A percentile compares a stretch with the other conserved stretches of the same genome.
phyloP scores from a whole-genome alignment of 495 filamentous ascomycete genomes.

The Sabuloglossum arenarium region DNA sequence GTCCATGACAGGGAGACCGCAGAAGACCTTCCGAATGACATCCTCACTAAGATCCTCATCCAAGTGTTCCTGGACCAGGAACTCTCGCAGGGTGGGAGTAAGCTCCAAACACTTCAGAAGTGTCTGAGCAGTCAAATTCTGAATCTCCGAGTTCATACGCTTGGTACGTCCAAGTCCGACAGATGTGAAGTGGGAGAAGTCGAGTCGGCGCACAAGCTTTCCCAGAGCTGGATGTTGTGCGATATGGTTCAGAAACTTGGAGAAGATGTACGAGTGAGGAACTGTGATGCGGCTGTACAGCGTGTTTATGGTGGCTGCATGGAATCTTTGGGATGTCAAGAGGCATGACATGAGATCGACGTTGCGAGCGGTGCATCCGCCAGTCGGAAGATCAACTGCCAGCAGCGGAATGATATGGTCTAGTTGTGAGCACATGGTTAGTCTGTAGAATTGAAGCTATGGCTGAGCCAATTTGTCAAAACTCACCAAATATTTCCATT shows the following conservation, averaged over 20 bases:
- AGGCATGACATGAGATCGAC: constrained; percentile 63
- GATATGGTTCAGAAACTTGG: constrained; percentile 60
- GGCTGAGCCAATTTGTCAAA: neutral
- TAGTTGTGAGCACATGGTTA: constrained; percentile 12
- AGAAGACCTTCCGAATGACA: constrained; percentile 52
- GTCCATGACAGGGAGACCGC: constrained; percentile 39
- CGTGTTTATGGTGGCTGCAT: constrained; percentile 53
- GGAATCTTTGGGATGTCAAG: constrained; percentile 52
- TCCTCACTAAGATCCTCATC: constrained; percentile 53
- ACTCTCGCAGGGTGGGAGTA: constrained; percentile 58
- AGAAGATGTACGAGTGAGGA: constrained; percentile 71
- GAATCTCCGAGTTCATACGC: constrained; percentile 59
- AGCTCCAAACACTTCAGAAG: constrained; percentile 56
- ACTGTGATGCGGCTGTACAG: constrained; percentile 72
- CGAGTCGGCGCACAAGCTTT: constrained; percentile 58
- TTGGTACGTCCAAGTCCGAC: constrained; percentile 60
- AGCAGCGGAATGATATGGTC: constrained; percentile 60
- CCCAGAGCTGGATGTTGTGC: constrained; percentile 47
- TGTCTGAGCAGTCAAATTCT: constrained; percentile 61
- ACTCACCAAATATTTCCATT: constrained; percentile 51
- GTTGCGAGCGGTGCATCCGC: constrained; percentile 60
- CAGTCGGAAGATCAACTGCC: constrained; percentile 54
- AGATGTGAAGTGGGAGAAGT: constrained; percentile 81
- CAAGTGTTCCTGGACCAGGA: constrained; percentile 63
- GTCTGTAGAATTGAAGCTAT: neutral